Evolutionary conservation across 345 rosid genomes (phyloP), one percentile per base, ranked within the genome.

Genomic region (Kandelia obovata): DNA sequence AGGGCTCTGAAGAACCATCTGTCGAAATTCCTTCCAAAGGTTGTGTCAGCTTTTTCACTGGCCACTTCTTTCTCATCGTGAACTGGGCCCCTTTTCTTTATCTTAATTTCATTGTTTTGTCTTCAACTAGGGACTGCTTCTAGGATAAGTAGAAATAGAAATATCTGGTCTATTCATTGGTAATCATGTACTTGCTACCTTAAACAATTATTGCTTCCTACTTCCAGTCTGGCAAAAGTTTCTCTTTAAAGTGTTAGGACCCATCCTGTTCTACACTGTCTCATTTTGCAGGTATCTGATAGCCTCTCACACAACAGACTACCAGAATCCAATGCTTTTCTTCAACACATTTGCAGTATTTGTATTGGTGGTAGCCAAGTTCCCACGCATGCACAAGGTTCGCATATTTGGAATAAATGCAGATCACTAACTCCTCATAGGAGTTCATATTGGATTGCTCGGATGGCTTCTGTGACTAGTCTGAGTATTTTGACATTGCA

Each of bases 351-450:
- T 77, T 49, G 80, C 80, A 11, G 80, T 72, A 21, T 72, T 77
- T 20, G 76, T 77, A 27, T 53, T 77, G 62, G 80, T 77, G 31
- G 80, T 77, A 23, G 80, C 80, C 7, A 77, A 72, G 67, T 77
- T 77, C 73, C 80, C 80, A 15, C 53, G 72, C 51, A 77, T 77
- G 80, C 80, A 77, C 76, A 77, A 72, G 66, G 80, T 77, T 51
- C 76, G 80, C 27, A 77, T 77, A 57, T 77, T 77, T 13, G 80
- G 80, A 58, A 77, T 77, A 72, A 77, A 77, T 63, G 80, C 62
- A 15, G 79, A 62, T 61, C 52, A 60, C 63, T 75, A 43, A 64
- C 19, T 43, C 66, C 60, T 8, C 62, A 5, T 34, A 73, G 57
- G 64, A 68, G 58, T 21, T 51, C 15, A 9, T 26, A 61, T 68